Percentiles rank a stretch among this genome's conserved stretches.
Evolutionary conservation across 2,329 filamentous ascomycete species (phyloP).

Genomic region (Byssochlamys sp.): DNA sequence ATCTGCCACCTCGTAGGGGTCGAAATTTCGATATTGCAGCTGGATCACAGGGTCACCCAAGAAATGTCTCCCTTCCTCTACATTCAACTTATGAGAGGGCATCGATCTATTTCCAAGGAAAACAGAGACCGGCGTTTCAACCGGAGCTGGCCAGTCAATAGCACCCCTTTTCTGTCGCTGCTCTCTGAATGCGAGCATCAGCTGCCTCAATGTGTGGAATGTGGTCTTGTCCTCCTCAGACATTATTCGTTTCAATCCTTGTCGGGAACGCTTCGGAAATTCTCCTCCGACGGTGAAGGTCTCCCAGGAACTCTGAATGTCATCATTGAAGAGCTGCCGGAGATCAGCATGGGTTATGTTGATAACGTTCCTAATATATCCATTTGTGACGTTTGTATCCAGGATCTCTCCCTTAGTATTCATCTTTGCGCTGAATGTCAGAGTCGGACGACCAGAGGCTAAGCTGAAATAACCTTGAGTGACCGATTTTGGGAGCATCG

Average conservation of each 20-base stretch:
- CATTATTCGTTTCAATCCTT: conserved; percentile 18
- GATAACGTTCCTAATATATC: conserved; percentile 46
- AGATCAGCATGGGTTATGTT: conserved; percentile 41
- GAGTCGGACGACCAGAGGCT: conserved; percentile 41
- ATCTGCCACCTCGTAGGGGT: conserved; percentile 30
- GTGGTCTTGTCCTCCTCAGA: conserved; percentile 24
- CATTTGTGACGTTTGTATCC: conserved; percentile 46
- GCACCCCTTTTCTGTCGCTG: conserved; percentile 30
- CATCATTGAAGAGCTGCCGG: conserved; percentile 27
- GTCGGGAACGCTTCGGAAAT: conserved; percentile 11
- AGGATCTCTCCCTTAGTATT: conserved; percentile 43
- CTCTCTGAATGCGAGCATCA: conserved; percentile 31
- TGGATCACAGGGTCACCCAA: conserved; percentile 36
- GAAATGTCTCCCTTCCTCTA: conserved; percentile 21
- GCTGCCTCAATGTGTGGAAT: conserved; percentile 26
- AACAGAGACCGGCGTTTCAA: conserved; percentile 16
- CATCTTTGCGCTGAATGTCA: conserved; percentile 53
- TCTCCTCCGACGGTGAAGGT: conserved; percentile 24
- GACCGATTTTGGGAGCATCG: conserved; percentile 46
- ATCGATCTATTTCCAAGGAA: conserved; percentile 14
- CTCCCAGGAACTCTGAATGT: conserved; percentile 8
- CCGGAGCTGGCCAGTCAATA: conserved; percentile 21
- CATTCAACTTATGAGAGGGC: conserved; percentile 21
- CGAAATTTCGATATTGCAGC: conserved; percentile 16
- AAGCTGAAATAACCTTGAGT: conserved; percentile 47